These are phyloP conservation scores for Aspergillus tubingensis DNA, from an alignment of 2,329 filamentous ascomycete genomes.

Conservation along the genomic window DNA sequence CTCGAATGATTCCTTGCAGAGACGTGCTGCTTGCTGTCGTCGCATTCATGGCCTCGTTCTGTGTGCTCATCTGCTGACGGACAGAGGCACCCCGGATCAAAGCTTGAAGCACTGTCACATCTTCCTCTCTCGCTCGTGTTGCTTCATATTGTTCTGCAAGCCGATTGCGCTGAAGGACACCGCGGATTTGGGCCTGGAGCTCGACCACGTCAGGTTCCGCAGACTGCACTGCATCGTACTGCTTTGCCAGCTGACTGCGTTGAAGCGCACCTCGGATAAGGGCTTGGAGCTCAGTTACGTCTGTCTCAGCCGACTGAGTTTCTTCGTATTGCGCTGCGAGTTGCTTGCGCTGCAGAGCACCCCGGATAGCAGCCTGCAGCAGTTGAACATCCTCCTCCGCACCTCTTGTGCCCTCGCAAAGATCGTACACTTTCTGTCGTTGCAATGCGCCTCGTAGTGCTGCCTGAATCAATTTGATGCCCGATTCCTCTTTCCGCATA, in stretches of 20 bases:
- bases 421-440: constrained; percentile 45
- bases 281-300: not conserved
- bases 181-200: constrained; percentile 57
- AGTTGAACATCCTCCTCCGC: constrained; percentile 63
- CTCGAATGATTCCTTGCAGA: constrained; percentile 63
- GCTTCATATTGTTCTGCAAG: constrained; percentile 25
- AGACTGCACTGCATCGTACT: constrained; percentile 36
- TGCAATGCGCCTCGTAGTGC: constrained; percentile 54
- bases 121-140: constrained; percentile 50
- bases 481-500: constrained; percentile 43
- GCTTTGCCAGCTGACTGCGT: constrained; percentile 28
- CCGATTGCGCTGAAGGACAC: constrained; percentile 21
- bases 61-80: constrained; percentile 47
- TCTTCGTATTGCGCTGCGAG: not conserved
- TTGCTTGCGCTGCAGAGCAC: constrained; percentile 39
- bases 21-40: constrained; percentile 51
- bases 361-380: constrained; percentile 61
- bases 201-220: constrained; percentile 1
- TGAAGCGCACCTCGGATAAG: constrained; percentile 12
- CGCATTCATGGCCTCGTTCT: constrained; percentile 47
- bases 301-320: not conserved
- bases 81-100: constrained; percentile 67
- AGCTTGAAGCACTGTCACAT: constrained; percentile 64
- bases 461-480: constrained; percentile 56
- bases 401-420: constrained; percentile 63